Conservation (phyloP, 2,329 filamentous ascomycete genomes). For the Monosporascus sp. region DNA sequence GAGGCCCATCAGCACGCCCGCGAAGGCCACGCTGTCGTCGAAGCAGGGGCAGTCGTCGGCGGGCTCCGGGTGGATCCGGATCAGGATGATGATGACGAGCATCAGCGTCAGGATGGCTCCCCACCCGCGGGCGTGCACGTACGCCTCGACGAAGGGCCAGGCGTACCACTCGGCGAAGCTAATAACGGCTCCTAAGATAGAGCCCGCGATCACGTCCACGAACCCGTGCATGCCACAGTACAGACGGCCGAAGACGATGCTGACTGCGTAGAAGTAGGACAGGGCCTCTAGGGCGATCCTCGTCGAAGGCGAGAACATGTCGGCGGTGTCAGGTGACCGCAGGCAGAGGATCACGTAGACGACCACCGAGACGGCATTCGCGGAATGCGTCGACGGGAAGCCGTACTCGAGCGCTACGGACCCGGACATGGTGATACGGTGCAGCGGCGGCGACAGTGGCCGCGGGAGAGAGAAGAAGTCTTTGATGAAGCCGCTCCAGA, state of each 20-base stretch:
- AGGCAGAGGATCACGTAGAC: slow-evolving; percentile 75
- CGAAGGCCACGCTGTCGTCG: slow-evolving; percentile 91
- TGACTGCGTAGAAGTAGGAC: slow-evolving; percentile 79
- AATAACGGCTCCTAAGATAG: slow-evolving; percentile 65
- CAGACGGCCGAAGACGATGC: slow-evolving; percentile 84
- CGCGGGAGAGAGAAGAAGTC: slow-evolving; percentile 89
- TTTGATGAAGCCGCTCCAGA: slow-evolving; percentile 89
- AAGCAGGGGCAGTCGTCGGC: slow-evolving; percentile 97
- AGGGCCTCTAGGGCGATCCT: slow-evolving; percentile 61
- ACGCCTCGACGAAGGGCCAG: slow-evolving; percentile 61
- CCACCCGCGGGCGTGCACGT: slow-evolving; percentile 62
- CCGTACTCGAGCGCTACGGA: slow-evolving; percentile 94
- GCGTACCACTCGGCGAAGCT: slow-evolving; percentile 57
- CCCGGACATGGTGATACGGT: slow-evolving; percentile 95
- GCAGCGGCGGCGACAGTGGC: slow-evolving; percentile 84
- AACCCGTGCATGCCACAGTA: slow-evolving; percentile 99
- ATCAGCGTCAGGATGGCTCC: slow-evolving; percentile 60
- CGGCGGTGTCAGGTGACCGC: slow-evolving; percentile 56
- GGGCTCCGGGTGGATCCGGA: slow-evolving; percentile 90
- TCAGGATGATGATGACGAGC: slow-evolving; percentile 65
- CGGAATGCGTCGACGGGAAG: slow-evolving; percentile 94
- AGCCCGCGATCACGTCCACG: slow-evolving; percentile 81
- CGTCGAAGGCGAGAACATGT: slow-evolving; percentile 46
- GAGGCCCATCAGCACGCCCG: slow-evolving; percentile 81
- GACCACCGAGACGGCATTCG: slow-evolving; percentile 92